Conservation (phyloP, 208 protist genomes). For the Leishmania aethiopica region DNA sequence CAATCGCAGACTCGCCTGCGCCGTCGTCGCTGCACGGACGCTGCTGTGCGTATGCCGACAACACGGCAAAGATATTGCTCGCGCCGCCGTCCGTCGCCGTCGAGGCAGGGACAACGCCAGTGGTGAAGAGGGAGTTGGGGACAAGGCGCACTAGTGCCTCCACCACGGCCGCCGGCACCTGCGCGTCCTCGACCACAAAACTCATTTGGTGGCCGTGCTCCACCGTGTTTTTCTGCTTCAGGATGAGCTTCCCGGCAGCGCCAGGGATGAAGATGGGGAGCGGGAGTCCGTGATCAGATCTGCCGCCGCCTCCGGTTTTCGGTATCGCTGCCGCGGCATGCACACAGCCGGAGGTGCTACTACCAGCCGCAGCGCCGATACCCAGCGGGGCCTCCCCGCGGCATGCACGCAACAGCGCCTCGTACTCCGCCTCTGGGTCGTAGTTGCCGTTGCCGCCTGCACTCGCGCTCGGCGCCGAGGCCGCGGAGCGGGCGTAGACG, state of each 20-base stretch:
- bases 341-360: background rate
- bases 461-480: background rate
- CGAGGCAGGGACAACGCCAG: conserved; percentile 5
- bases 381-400: background rate
- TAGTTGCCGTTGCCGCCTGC: conserved; percentile 3
- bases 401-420: conserved; percentile 27
- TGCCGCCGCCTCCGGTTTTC: background rate
- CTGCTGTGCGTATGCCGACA: conserved; percentile 24
- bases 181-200: conserved; percentile 47
- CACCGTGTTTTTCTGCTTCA: conserved; percentile 74
- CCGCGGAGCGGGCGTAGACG: background rate
- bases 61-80: conserved; percentile 11
- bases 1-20: conserved; percentile 12
- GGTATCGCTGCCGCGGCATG: background rate
- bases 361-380: background rate
- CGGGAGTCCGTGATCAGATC: conserved; percentile 10
- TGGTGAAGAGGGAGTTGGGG: conserved; percentile 17
- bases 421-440: conserved; percentile 33
- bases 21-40: conserved; percentile 12
- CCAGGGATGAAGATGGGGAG: conserved; percentile 19
- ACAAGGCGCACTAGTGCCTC: conserved; percentile 29
- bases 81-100: background rate
- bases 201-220: conserved; percentile 71
- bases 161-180: conserved; percentile 50
- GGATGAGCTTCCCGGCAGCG: conserved; percentile 42